These are phyloP conservation scores for Hypoxylon lienhwacheense DNA, from an alignment of 495 filamentous ascomycete species.

Conservation along the genomic window DNA sequence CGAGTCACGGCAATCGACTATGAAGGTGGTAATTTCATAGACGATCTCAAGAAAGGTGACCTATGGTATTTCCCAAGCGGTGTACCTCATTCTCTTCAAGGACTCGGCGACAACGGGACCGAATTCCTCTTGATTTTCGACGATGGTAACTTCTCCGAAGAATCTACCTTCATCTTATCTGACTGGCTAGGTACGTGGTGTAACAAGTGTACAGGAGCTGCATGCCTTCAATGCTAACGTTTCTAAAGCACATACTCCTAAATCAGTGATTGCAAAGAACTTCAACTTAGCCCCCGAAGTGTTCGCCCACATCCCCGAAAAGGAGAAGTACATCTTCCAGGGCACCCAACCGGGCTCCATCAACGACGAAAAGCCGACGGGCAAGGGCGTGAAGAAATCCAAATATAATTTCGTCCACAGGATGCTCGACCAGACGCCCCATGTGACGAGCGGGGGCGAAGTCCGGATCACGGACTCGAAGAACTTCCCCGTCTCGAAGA, in stretches of 20 bases:
- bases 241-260: constrained; percentile 59
- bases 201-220: background rate
- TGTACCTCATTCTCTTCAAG: constrained; percentile 70
- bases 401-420: constrained; percentile 62
- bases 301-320: constrained; percentile 58
- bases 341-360: constrained; percentile 55
- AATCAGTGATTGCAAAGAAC: constrained; percentile 65
- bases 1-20: constrained; percentile 67
- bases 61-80: constrained; percentile 77
- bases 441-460: constrained; percentile 56
- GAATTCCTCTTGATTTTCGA: constrained; percentile 75
- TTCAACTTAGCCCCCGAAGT: constrained; percentile 62
- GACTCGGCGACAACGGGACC: constrained; percentile 64
- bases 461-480: constrained; percentile 67
- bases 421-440: constrained; percentile 61
- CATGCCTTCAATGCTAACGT: constrained; percentile 7
- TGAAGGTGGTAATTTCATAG: constrained; percentile 68
- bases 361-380: constrained; percentile 46
- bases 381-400: constrained; percentile 58
- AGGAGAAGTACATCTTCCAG: constrained; percentile 72
- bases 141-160: constrained; percentile 67
- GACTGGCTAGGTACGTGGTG: constrained; percentile 62
- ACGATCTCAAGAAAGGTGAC: constrained; percentile 69
- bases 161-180: constrained; percentile 67
- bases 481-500: constrained; percentile 67